Evolutionary conservation across 352 stramenopile genomes (phyloP).

Genomic region (Phytophthora europaea): DNA sequence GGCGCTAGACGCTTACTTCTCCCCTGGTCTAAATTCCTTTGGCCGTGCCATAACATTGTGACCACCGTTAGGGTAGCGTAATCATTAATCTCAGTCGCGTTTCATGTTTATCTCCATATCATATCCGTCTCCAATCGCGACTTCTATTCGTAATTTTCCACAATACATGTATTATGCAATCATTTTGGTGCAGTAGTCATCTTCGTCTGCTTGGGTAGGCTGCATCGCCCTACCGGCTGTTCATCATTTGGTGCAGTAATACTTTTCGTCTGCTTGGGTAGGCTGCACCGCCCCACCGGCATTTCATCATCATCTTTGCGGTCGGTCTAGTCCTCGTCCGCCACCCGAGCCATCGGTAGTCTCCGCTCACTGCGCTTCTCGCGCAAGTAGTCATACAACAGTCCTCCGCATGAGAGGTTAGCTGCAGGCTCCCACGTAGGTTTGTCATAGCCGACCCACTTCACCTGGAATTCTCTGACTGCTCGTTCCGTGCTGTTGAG

Average conservation of each 20-base stretch:
- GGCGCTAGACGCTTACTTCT: no score
- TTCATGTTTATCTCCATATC: no score
- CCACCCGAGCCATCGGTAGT: not conserved
- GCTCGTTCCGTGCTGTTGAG: not conserved
- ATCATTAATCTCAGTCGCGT: no score
- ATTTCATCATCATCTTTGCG: not conserved
- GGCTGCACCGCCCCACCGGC: not conserved
- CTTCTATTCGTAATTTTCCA: no score
- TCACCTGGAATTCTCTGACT: not conserved
- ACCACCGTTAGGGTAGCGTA: no score
- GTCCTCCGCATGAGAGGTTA: not conserved
- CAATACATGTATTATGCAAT: no score
- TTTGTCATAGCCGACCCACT: not conserved
- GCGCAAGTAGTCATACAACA: not conserved
- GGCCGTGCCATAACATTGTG: no score
- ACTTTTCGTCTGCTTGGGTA: not conserved
- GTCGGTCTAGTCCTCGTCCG: not conserved
- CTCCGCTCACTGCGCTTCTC: not conserved
- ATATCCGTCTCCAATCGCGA: no score
- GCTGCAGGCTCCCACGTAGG: not conserved
- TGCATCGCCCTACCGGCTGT: no score
- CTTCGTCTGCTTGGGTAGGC: no score
- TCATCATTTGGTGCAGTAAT: not conserved
- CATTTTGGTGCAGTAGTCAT: no score
- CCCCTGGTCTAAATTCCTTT: no score